These are phyloP conservation scores for Trichoderma gamsii DNA, from an alignment of 495 filamentous ascomycete genomes.

Conservation along the genomic window DNA sequence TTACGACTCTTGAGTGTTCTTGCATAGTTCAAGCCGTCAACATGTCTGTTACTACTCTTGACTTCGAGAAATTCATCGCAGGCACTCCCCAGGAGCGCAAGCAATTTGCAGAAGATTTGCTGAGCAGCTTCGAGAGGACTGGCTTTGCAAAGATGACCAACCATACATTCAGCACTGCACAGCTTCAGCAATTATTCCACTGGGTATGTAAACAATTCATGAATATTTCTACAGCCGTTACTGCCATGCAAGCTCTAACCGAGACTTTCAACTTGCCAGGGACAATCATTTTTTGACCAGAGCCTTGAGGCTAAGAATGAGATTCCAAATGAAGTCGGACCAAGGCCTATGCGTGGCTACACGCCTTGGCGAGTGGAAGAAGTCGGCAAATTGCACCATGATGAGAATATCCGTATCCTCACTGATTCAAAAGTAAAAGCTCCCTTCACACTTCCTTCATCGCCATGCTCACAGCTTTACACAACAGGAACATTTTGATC, in stretches of 20 bases:
- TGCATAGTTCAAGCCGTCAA: neutral
- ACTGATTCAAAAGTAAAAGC: neutral
- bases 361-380: conserved; percentile 2
- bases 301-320: neutral
- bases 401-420: neutral
- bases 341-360: conserved; percentile 1
- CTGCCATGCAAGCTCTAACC: neutral
- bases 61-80: neutral
- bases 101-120: neutral
- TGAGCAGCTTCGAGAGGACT: neutral
- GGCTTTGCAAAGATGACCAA: neutral
- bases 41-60: neutral
- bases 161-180: neutral
- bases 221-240: neutral
- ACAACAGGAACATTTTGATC: conserved; percentile 29
- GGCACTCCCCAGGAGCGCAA: neutral
- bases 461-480: neutral
- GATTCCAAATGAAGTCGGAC: neutral
- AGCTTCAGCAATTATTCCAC: neutral
- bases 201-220: neutral
- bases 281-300: neutral
- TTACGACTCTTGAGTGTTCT: too few species aligned
- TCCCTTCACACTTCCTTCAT: neutral
- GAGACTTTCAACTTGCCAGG: neutral
- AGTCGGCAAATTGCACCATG: neutral